Base-by-base conservation (phyloP, 192 early-diverging fungal genomes). In the Umbelopsis sp. region DNA sequence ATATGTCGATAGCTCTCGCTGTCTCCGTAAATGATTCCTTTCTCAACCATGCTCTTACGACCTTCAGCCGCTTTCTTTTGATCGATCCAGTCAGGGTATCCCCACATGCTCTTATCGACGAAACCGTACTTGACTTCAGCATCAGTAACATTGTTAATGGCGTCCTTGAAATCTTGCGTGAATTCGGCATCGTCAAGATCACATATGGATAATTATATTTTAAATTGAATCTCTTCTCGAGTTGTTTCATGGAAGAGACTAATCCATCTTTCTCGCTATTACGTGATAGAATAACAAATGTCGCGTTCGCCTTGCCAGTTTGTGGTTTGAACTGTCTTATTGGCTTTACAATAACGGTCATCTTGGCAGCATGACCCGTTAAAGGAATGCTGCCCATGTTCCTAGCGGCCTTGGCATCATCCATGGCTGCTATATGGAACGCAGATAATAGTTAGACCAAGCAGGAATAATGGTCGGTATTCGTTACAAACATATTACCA, bases 1-100 rank as follows among this genome's bases (percentile, higher is more conserved):
- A 96, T 96, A 68, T 96, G 92, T 25, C 93, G 89, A 75, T 96
- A 96, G 8, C 88, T 87, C 69, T 91, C 81, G 45, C 84, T 88
- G 16, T 77, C 82, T 1, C 90, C 93, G 67, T 94, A 95, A 6
- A 88, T 83, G 14, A 94, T 82, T 16, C 78, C 51, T 0, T 82
- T 75, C 1, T 73, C 73, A 11, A 76, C 77, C 87, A 93, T 89
- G 21, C 82, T 53, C 22, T 82, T 49, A 41, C 91, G 83, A 22
- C 71, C 71, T 49, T 82, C 72, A 4, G 79, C 85, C 2, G 92
- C 91, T 36, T 84, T 82, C 1, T 82, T 82, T 74, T 90, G 84
- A 72, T 93, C 82, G 50, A 96, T 90, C 78, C 81, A 92, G 0
- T 78, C 69, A 22, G 94, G 94, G 50, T 91, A 90, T 49, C 83